These are phyloP conservation scores for Chalara sp. DNA, from an alignment of 2,329 filamentous ascomycete genomes.

Conservation along the genomic window DNA sequence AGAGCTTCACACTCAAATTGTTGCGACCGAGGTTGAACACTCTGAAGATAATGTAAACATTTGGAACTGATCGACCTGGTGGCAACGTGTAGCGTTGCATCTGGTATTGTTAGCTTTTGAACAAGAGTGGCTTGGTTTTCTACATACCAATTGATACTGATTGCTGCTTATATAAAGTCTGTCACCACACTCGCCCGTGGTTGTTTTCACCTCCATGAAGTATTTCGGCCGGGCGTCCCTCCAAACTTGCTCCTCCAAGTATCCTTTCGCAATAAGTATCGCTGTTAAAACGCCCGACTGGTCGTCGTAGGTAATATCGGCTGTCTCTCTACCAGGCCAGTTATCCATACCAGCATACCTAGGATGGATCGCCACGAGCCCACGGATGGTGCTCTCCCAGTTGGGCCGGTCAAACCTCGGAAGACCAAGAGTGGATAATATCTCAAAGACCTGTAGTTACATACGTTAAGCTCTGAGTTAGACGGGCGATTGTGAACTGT, in stretches of 20 bases:
- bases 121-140: not conserved
- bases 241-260: conserved; percentile 26
- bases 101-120: conserved; percentile 1
- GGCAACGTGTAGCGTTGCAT: conserved; percentile 1
- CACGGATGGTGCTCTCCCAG: conserved; percentile 42
- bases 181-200: conserved; percentile 29
- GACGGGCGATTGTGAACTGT: not conserved
- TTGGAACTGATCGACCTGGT: not conserved
- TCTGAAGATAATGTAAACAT: conserved; percentile 35
- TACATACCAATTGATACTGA: conserved; percentile 36
- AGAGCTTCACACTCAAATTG: conserved; percentile 29
- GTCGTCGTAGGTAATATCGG: conserved; percentile 42
- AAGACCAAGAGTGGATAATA: conserved; percentile 28
- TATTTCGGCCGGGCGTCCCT: conserved; percentile 29
- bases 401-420: conserved; percentile 32
- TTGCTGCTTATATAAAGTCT: conserved; percentile 40
- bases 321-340: conserved; percentile 37
- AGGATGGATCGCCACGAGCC: conserved; percentile 31
- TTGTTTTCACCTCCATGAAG: conserved; percentile 46
- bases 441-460: conserved; percentile 34
- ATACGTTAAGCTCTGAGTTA: not conserved
- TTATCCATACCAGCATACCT: conserved; percentile 32
- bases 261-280: conserved; percentile 28
- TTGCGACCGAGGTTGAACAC: conserved; percentile 31
- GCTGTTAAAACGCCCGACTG: conserved; percentile 26